Evolutionary conservation across 2,329 filamentous ascomycete species (phyloP).

Genomic region (Cordyceps tenuipes): DNA sequence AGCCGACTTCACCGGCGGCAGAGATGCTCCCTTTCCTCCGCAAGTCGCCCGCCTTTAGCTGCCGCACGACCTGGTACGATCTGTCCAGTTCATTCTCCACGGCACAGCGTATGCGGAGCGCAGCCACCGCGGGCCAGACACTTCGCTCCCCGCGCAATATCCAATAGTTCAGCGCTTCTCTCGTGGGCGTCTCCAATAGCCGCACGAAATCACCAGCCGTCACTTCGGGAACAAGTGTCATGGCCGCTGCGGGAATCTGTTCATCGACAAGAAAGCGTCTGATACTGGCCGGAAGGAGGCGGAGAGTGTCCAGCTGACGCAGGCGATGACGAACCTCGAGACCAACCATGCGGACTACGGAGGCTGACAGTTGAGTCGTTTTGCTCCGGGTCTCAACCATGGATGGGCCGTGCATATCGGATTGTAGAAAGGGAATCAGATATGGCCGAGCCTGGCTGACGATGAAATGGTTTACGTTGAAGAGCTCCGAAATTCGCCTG

Average conservation of each 20-base stretch:
- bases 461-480: slow-evolving; percentile 94
- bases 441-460: slow-evolving; percentile 88
- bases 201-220: slow-evolving; percentile 64
- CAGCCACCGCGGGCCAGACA: slow-evolving; percentile 83
- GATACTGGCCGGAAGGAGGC: slow-evolving; percentile 60
- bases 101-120: slow-evolving; percentile 71
- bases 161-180: slow-evolving; percentile 73
- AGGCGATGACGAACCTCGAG: slow-evolving; percentile 75
- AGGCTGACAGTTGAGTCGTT: slow-evolving; percentile 48
- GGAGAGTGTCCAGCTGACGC: slow-evolving; percentile 70
- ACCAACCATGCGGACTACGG: slow-evolving; percentile 59
- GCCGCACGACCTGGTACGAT: slow-evolving; percentile 71
- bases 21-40: slow-evolving; percentile 37
- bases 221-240: slow-evolving; percentile 78
- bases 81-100: slow-evolving; percentile 83
- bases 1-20: slow-evolving; percentile 8
- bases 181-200: slow-evolving; percentile 74
- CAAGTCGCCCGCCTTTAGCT: slow-evolving; percentile 46
- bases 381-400: slow-evolving; percentile 50
- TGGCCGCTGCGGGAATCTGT: slow-evolving; percentile 64
- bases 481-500: slow-evolving; percentile 67
- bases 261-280: slow-evolving; percentile 77
- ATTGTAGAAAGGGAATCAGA: slow-evolving; percentile 74
- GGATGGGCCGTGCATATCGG: slow-evolving; percentile 69
- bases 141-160: slow-evolving; percentile 75